Percentiles rank a stretch among this genome's conserved stretches.
These are phyloP conservation scores for Avena atlantica DNA, from an alignment of 176 grass and related monocot species.

Conservation along the genomic window DNA sequence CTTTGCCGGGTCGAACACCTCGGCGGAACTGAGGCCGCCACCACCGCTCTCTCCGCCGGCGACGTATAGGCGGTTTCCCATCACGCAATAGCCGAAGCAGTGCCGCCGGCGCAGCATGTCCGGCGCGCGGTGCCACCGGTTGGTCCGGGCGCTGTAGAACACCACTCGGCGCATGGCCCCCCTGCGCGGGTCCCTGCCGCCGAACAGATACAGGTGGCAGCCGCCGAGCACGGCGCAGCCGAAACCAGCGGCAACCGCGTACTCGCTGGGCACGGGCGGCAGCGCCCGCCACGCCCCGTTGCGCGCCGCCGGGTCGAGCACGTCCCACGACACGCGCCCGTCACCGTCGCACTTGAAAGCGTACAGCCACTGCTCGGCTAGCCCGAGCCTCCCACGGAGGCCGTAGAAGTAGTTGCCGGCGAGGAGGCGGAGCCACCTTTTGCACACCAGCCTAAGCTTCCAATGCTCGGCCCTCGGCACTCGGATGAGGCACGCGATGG, in stretches of 20 bases:
- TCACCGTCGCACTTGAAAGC: constrained; percentile 62
- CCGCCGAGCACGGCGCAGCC: constrained; percentile 73
- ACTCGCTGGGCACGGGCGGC: constrained; percentile 67
- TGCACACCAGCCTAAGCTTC: constrained; percentile 75
- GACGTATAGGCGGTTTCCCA: constrained; percentile 76
- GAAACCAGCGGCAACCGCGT: constrained; percentile 66
- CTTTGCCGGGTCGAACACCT: constrained; percentile 76
- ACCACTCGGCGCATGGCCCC: constrained; percentile 72
- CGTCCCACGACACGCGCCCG: constrained; percentile 62
- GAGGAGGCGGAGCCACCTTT: constrained; percentile 67
- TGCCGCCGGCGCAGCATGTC: constrained; percentile 80
- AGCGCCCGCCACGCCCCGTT: constrained; percentile 62
- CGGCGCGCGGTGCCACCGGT: constrained; percentile 81
- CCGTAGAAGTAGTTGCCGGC: constrained; percentile 86
- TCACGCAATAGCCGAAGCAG: constrained; percentile 61
- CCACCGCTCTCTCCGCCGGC: constrained; percentile 68
- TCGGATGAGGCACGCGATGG: constrained; percentile 73
- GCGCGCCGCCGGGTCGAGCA: constrained; percentile 55
- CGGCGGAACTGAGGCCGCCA: constrained; percentile 51
- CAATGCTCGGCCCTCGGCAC: constrained; percentile 64
- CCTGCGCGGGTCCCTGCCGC: constrained; percentile 51
- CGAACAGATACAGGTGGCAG: constrained; percentile 75
- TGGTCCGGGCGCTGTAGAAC: constrained; percentile 81
- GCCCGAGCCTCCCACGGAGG: constrained; percentile 59
- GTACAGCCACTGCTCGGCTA: constrained; percentile 79